Evolutionary conservation across 2,329 filamentous ascomycete species (phyloP), one percentile per base, ranked within the genome.

Genomic region (Claviceps cyperi): DNA sequence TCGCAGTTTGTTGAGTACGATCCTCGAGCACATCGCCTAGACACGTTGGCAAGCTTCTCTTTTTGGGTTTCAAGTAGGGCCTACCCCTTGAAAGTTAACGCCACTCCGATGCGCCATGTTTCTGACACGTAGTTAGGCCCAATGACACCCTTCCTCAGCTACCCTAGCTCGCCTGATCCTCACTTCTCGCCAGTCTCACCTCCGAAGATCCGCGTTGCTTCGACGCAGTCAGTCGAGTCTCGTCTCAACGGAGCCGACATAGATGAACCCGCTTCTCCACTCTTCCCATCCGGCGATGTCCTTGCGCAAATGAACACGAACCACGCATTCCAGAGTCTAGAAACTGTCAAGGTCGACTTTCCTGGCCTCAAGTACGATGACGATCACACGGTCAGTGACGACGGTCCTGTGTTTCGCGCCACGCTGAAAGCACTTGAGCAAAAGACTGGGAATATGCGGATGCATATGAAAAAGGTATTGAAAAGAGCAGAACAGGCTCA

Each of bases 341-440:
- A 79, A 54, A 67, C 73, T 0, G 80, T 92, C 54, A 94, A 87
- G 63, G 81, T 97, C 14, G 92, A 97, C 61, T 77, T 96, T n/a
- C 77, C 82, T 40, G 90, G 86, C 59, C 86, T 87, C 51, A 82
- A 88, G 46, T 89, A 89, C 2, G 84, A 81, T 36, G 90, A 95
- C 53, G 91, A 95, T 67, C 81, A 88, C 66, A 81, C 84, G 53
- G 78, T 84, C 21, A 83, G 85, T 21, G 92, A 97, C 58, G 92
- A 98, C 67, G 92, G 92, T 0, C 92, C 94, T 0, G 75, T 98
- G 1, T 98, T 98, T 69, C 81, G 94, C 54, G 94, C 92, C 17
- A 97, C 92, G 0, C 94, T 98, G 75, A 96, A 96, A 64, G 85
- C 90, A 0, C 70, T 97, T 28, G 92, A 98, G 66, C 90, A 95